Base-by-base conservation (phyloP, 345 rosid genomes). In the Triadica sebifera region DNA sequence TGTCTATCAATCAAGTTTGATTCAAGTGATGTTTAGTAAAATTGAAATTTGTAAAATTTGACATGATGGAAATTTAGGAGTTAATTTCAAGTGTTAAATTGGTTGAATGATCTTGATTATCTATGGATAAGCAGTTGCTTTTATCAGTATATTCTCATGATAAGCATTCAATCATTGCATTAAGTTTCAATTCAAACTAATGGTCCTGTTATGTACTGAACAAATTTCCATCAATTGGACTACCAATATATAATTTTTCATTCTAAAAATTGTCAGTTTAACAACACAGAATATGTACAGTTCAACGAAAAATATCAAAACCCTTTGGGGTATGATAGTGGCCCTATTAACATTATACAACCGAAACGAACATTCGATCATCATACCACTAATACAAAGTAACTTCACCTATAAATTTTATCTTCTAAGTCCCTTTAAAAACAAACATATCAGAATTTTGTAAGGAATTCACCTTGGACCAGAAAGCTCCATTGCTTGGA, bases 401-500 rank as follows among this genome's bases (percentile, higher is more conserved):
- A 71, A 71, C 61, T 69, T 80, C 75, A 68, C 52, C 82, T 67
- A 19, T 73, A 70, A 62, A 8, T 65, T 20, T 64, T 20, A 16
- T 72, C 60, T 50, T 52, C 53, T 60, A 52, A 25, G 52, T 69
- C 71, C 69, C 69, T 63, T 71, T 41, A 19, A 41, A 64, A 69
- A 25, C 0, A 41, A 38, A 24, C 39, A 37, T 58, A 17, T 1
- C 2, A 56, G 3, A 19, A 4, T 16, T 5, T n/a, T 39, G 13
- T 0, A 19, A 47, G 39, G 47, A 61, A 29, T 73, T 94, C 88
- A 94, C 86, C 99, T 89, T 24, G 99, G 99, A 39, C 99, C 98
- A 25, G 99, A 94, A 56, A 94, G 96, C 78, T 94, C 99, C 97
- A 94, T 94, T 65, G 99, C 99, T 84, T 94, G 98, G 73, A 79